Base-by-base conservation (phyloP, 768 basidiomycete species). In the Cyclocybe cylindracea region DNA sequence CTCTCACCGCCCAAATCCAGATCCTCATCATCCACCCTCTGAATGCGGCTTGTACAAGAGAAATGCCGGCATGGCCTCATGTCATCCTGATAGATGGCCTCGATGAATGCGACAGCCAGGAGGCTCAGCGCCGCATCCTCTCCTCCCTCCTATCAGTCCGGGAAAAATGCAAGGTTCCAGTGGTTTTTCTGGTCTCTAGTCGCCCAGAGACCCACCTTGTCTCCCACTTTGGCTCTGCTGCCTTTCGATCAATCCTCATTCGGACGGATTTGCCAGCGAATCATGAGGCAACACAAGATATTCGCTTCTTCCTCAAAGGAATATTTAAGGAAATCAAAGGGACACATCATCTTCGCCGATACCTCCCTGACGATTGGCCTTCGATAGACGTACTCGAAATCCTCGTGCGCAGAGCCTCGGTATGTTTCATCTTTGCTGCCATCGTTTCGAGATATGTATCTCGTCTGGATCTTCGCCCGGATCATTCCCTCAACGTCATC, bases 381-480 rank as follows among this genome's bases (percentile, higher is more conserved):
- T 59, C 65, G 0, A 46, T 47, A 6, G 35, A 40, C 9, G 56
- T 53, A 11, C 39, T 67, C 3, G 48, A 54, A 2, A 33, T 34
- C 6, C 52, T 69, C 14, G 59, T 64, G 2, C 13, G 39, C n/a
- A 61, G 54, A 46, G 60, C 65, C 3, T 56, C 55, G 1, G 64
- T 61, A 2, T 60, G 61, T 29, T 68, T 67, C 48, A 62, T 66
- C 51, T 63, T 58, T 49, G 63, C 66, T 3, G 58, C 68, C 0
- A 67, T 65, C 3, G 52, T 65, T 5, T 34, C 64, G 29, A 63
- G 58, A 44, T 68, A 56, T 39, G 47, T 69, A 31, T 54, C 57
- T 19, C 54, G 57, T 11, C 49, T 46, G 13, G 43, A 39, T 4
- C 52, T 50, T 39, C 39, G 42, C 10, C 61, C 63, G 9, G 39